Percentiles rank a stretch among this genome's conserved stretches.
phyloP scores from a whole-genome alignment of 148 eudicot species.

The Rhododendron simsii region DNA sequence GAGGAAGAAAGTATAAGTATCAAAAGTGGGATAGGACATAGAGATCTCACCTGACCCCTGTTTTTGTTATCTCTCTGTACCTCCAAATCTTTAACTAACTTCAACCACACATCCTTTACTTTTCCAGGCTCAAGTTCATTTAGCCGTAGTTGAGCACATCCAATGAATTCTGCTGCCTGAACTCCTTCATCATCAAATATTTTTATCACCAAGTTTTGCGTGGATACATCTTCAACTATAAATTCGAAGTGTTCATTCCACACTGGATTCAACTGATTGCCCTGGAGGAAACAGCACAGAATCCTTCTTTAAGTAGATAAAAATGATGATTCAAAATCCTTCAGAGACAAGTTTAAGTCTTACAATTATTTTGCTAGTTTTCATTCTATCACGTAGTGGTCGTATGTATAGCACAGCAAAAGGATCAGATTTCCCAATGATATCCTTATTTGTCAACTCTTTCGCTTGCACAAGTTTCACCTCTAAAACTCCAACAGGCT shows the following conservation, averaged over 20 bases:
- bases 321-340: conserved; percentile 5
- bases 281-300: conserved; percentile 36
- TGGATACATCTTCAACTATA: conserved; percentile 80
- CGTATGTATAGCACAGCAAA: conserved; percentile 81
- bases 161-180: conserved; percentile 83
- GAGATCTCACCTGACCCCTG: conserved; percentile 80
- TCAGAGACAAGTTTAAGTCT: conserved; percentile 20
- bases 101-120: conserved; percentile 91
- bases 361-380: conserved; percentile 88
- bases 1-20: background rate
- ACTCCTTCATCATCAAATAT: conserved; percentile 92
- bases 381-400: conserved; percentile 68
- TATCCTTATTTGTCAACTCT: conserved; percentile 84
- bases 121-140: conserved; percentile 91
- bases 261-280: conserved; percentile 83
- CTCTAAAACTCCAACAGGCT: conserved; percentile 87
- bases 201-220: conserved; percentile 85
- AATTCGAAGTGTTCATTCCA: conserved; percentile 99
- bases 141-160: conserved; percentile 74
- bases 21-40: background rate
- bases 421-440: conserved; percentile 98
- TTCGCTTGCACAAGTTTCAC: conserved; percentile 98
- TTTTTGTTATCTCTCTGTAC: conserved; percentile 84
- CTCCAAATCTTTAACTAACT: conserved; percentile 89
- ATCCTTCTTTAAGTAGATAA: background rate